Conservation (phyloP, 371 early-diverging fungal genomes). For the Rhizopus delemar region DNA sequence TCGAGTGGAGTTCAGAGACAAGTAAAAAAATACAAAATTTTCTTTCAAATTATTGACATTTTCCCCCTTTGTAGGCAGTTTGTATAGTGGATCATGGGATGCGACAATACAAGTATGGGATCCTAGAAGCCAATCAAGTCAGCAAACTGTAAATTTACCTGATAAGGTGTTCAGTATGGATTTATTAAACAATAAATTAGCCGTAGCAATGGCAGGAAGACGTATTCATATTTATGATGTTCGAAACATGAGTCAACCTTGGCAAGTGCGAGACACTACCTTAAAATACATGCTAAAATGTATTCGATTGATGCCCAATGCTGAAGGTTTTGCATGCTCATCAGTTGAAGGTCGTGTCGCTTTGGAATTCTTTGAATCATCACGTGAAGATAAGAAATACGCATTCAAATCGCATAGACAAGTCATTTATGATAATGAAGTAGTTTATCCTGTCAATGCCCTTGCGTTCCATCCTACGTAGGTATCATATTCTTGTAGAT, state of each 20-base stretch:
- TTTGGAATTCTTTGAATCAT: conserved; percentile 87
- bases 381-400: conserved; percentile 76
- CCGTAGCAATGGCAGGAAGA: conserved; percentile 82
- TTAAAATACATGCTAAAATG: conserved; percentile 84
- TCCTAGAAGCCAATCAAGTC: conserved; percentile 38
- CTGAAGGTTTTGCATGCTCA: conserved; percentile 79
- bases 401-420: conserved; percentile 96
- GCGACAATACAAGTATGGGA: conserved; percentile 83
- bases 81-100: conserved; percentile 92
- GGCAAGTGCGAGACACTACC: conserved; percentile 76
- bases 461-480: conserved; percentile 90
- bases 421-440: conserved; percentile 72
- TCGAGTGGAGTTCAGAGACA: conserved; percentile 62
- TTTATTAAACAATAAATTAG: conserved; percentile 65
- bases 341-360: conserved; percentile 96
- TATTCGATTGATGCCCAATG: conserved; percentile 81
- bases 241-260: conserved; percentile 71
- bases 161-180: conserved; percentile 81
- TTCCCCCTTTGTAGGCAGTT: conserved; percentile 43
- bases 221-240: conserved; percentile 82
- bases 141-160: conserved; percentile 50
- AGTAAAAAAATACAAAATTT: conserved; percentile 30
- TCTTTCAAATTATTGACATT: neutral
- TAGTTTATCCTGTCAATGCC: conserved; percentile 93
- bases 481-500: conserved; percentile 12